phyloP scores from a whole-genome alignment of 163 green algal species.

The Chloromonas sp. region DNA sequence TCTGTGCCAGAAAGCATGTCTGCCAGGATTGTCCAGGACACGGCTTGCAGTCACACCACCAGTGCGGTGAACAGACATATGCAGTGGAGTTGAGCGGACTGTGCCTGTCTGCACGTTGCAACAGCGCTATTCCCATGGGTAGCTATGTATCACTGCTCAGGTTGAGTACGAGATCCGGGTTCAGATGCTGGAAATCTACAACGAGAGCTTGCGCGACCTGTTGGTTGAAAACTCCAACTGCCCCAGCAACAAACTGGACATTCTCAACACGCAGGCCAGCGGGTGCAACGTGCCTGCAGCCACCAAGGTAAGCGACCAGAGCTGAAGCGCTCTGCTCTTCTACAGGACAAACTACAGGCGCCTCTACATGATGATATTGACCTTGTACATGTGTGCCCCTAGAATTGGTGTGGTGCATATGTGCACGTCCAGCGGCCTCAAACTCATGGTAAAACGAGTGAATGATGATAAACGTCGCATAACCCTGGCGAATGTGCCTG shows the following conservation, averaged over 20 bases:
- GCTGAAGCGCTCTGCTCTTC: neutral
- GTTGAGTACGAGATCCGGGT: slow-evolving; percentile 71
- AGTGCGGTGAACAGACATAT: too few species aligned
- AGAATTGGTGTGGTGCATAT: neutral
- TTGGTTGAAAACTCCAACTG: slow-evolving; percentile 28
- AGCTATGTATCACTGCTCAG: slow-evolving; percentile 29
- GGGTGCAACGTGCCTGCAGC: slow-evolving; percentile 81
- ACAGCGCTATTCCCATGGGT: neutral
- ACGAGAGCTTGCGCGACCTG: slow-evolving; percentile 78
- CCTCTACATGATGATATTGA: neutral
- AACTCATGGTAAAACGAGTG: neutral
- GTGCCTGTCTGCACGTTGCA: too few species aligned
- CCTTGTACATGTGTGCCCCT: neutral
- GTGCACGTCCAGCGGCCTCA: neutral
- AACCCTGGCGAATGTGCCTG: too few species aligned
- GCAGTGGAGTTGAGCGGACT: too few species aligned
- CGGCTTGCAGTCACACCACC: too few species aligned
- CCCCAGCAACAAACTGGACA: slow-evolving; percentile 45
- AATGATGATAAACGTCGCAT: too few species aligned
- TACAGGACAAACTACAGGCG: neutral
- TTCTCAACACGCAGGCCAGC: slow-evolving; percentile 66
- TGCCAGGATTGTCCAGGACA: too few species aligned
- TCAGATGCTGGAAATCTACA: slow-evolving; percentile 96
- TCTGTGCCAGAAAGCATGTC: too few species aligned
- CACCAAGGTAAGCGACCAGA: slow-evolving; percentile 36